Percentiles rank a stretch among this genome's conserved stretches.
phyloP scores from a whole-genome alignment of 2,329 filamentous ascomycete genomes.

The Trichophyton equinum region DNA sequence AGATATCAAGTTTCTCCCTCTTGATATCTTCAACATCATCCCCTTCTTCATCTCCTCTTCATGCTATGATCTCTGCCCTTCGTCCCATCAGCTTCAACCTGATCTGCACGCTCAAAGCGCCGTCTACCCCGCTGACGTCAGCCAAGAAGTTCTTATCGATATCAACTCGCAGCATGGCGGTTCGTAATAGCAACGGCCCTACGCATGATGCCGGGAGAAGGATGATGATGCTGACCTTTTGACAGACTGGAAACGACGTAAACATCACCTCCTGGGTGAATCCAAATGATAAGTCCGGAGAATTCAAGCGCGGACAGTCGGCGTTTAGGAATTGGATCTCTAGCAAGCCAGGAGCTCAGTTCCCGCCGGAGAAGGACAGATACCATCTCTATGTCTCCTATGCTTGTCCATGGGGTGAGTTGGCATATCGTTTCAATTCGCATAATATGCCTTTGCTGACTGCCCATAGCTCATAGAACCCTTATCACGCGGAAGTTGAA shows the following conservation, averaged over 20 bases:
- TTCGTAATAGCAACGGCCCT: background rate
- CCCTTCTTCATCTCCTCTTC: background rate
- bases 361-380: conserved; percentile 71
- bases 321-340: conserved; percentile 74
- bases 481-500: conserved; percentile 84
- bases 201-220: background rate
- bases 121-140: conserved; percentile 8
- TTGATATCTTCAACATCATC: background rate
- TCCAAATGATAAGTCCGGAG: conserved; percentile 63
- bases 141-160: conserved; percentile 7
- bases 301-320: conserved; percentile 82
- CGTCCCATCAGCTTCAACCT: background rate
- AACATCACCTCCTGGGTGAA: conserved; percentile 75
- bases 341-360: conserved; percentile 56
- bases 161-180: conserved; percentile 7
- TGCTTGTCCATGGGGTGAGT: conserved; percentile 72
- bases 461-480: conserved; percentile 57
- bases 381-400: conserved; percentile 95
- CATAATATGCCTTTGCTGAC: conserved; percentile 4
- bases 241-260: conserved; percentile 21
- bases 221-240: background rate
- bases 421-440: background rate
- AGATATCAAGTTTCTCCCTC: background rate
- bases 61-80: background rate
- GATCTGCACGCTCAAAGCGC: conserved; percentile 5